Conservation (phyloP, 495 filamentous ascomycete genomes). For the Aspergillus olivimuriae region DNA sequence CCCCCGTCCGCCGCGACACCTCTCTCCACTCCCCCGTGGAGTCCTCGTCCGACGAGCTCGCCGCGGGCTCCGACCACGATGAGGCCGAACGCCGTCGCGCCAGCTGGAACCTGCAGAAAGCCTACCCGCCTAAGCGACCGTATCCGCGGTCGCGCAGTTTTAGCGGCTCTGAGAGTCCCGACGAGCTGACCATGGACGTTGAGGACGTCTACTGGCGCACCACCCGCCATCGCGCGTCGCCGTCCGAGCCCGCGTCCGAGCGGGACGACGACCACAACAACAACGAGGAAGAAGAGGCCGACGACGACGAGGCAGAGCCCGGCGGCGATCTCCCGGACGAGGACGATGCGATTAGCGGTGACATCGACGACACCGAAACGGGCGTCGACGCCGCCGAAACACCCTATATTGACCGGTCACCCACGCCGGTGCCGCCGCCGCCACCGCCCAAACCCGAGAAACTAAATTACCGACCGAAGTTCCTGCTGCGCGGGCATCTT, state of each 20-base stretch:
- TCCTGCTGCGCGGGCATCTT: slow-evolving; percentile 67
- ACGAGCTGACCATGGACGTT: slow-evolving; percentile 38
- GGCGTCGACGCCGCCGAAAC: slow-evolving; percentile 2
- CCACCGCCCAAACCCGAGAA: slow-evolving; percentile 39
- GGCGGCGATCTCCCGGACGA: slow-evolving; percentile 1
- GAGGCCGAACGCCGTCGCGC: slow-evolving; percentile 33
- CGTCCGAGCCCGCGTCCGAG: slow-evolving; percentile 10
- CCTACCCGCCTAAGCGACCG: slow-evolving; percentile 32
- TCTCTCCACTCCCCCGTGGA: slow-evolving; percentile 30
- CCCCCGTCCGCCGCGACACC: slow-evolving; percentile 1
- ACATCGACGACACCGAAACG: slow-evolving; percentile 12
- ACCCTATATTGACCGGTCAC: slow-evolving; percentile 21
- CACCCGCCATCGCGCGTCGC: slow-evolving; percentile 22
- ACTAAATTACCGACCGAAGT: slow-evolving; percentile 54
- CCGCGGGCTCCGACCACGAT: slow-evolving; percentile 37
- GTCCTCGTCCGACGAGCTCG: slow-evolving; percentile 50
- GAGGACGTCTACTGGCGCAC: slow-evolving; percentile 39
- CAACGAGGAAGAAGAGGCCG: slow-evolving; percentile 11
- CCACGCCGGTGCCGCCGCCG: slow-evolving; percentile 30
- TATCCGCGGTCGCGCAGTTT: slow-evolving; percentile 23
- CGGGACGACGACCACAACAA: slow-evolving; percentile 5
- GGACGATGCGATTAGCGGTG: slow-evolving; percentile 3
- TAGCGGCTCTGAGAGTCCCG: slow-evolving; percentile 38
- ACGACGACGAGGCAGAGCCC: slow-evolving; percentile 11
- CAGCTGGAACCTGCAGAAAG: slow-evolving; percentile 32